A percentile compares a stretch with the other conserved stretches of the same genome.
These are phyloP conservation scores for Dothistroma pini DNA, from an alignment of 2,329 filamentous ascomycete genomes.

Conservation along the genomic window DNA sequence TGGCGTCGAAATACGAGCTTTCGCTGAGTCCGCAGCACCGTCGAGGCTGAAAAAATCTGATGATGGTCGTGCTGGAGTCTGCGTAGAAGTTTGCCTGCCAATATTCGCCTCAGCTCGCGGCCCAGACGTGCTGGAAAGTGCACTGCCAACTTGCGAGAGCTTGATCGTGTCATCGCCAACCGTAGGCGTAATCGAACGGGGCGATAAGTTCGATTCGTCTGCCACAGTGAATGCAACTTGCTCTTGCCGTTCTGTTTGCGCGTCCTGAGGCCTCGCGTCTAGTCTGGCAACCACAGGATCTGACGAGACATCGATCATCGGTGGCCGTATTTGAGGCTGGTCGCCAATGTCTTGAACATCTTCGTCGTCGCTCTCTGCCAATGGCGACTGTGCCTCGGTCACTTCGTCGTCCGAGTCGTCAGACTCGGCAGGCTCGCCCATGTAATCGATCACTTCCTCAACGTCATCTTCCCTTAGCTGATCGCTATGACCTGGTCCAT, in stretches of 20 bases:
- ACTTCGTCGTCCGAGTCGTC: conserved; percentile 13
- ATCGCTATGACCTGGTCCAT: conserved; percentile 5
- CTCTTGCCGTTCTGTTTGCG: not conserved
- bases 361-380: conserved; percentile 7
- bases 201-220: not conserved
- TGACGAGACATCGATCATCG: not conserved
- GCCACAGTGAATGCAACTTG: not conserved
- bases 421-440: conserved; percentile 15
- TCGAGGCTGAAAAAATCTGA: conserved; percentile 17
- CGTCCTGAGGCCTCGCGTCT: not conserved
- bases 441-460: conserved; percentile 22
- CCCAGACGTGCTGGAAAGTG: not conserved
- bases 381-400: conserved; percentile 5
- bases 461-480: conserved; percentile 19
- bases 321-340: not conserved
- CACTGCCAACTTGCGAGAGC: not conserved
- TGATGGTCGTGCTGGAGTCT: conserved; percentile 15
- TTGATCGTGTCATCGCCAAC: not conserved
- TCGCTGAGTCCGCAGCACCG: conserved; percentile 15
- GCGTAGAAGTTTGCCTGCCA: not conserved
- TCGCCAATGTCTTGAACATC: conserved; percentile 9
- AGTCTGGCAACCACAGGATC: not conserved
- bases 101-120: not conserved
- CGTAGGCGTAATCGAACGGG: not conserved
- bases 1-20: conserved; percentile 19